Base-by-base conservation (phyloP, 768 basidiomycete species). In the Tephrocybe rancida region DNA sequence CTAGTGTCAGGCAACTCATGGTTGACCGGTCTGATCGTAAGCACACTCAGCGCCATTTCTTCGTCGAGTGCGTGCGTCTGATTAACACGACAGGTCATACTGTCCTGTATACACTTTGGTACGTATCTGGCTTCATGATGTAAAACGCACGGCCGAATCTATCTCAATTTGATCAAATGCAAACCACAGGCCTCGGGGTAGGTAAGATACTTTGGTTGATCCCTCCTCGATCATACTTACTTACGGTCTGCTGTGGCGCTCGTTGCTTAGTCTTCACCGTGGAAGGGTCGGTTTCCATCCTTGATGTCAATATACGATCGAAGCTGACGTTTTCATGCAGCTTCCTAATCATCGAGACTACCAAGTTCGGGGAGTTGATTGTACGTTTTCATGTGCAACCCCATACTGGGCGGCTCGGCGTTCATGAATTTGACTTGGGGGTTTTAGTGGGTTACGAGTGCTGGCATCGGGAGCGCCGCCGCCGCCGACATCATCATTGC, bases 401-500 rank as follows among this genome's bases (percentile, higher is more conserved):
- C 3, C 53, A 79, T 76, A 34, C 81, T 83, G 21, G 11, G 16
- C 44, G 10, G 24, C 27, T 19, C 27, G 16, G n/a, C n/a, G n/a
- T n/a, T 26, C 11, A n/a, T 44, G 16, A 44, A 43, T 43, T 44
- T n/a, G 32, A 27, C 26, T 35, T 37, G 16, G 22, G 16, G 22
- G 16, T 30, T 46, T 50, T 51, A 68, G 80, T 81, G 80, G 81
- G 72, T 83, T 13, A 77, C 80, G 7, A 76, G 73, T 57, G 57
- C 72, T 22, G 81, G 79, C 1, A 65, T 78, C 44, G 75, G 77
- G 29, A 73, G 76, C 50, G 77, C 78, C 22, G 76, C 77, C n/a
- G 73, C 73, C 14, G 74, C 78, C 9, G 80, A 82, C 57, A 68
- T 79, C 52, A 67, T 80, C 52, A 80, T 82, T 43, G 81, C 80